Evolutionary conservation across 768 basidiomycete species (phyloP).

Genomic region (Xerocomus brunneocitrinus): DNA sequence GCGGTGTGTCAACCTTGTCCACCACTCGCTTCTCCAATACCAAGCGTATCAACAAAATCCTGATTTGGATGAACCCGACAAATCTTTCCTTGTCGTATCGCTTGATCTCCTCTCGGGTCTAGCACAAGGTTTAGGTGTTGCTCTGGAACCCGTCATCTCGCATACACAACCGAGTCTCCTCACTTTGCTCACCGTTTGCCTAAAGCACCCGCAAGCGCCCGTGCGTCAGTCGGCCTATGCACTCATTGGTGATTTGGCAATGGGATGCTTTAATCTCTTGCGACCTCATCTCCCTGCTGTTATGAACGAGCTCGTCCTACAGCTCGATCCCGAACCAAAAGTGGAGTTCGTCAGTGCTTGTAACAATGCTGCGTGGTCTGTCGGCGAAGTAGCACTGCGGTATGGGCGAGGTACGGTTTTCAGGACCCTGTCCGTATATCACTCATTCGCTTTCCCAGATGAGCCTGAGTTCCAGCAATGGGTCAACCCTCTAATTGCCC

Average conservation of each 20-base stretch:
- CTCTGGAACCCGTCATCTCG: slow-evolving; percentile 69
- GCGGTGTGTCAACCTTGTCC: slow-evolving; percentile 83
- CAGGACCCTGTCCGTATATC: neutral
- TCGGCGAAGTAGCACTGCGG: slow-evolving; percentile 93
- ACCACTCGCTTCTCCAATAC: slow-evolving; percentile 76
- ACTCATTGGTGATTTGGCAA: slow-evolving; percentile 96
- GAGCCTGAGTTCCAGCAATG: slow-evolving; percentile 89
- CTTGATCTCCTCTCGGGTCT: slow-evolving; percentile 95
- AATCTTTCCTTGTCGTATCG: slow-evolving; percentile 95
- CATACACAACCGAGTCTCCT: slow-evolving; percentile 73
- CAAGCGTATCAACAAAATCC: slow-evolving; percentile 86
- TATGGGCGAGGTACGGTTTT: slow-evolving; percentile 64
- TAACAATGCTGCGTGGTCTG: slow-evolving; percentile 99
- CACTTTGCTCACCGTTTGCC: slow-evolving; percentile 75
- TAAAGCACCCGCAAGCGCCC: slow-evolving; percentile 94
- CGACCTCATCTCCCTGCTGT: slow-evolving; percentile 83
- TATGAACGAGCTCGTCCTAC: slow-evolving; percentile 83
- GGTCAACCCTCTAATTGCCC: slow-evolving; percentile 80
- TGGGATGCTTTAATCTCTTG: slow-evolving; percentile 87
- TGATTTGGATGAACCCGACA: slow-evolving; percentile 91
- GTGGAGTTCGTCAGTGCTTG: slow-evolving; percentile 94
- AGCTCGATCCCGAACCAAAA: slow-evolving; percentile 91
- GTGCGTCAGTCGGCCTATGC: slow-evolving; percentile 97
- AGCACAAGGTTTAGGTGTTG: slow-evolving; percentile 85
- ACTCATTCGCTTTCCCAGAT: slow-evolving; percentile 36